A percentile compares a stretch with the other conserved stretches of the same genome.
Evolutionary conservation across 2,329 filamentous ascomycete species (phyloP).

Genomic region (Alternaria burnsii): DNA sequence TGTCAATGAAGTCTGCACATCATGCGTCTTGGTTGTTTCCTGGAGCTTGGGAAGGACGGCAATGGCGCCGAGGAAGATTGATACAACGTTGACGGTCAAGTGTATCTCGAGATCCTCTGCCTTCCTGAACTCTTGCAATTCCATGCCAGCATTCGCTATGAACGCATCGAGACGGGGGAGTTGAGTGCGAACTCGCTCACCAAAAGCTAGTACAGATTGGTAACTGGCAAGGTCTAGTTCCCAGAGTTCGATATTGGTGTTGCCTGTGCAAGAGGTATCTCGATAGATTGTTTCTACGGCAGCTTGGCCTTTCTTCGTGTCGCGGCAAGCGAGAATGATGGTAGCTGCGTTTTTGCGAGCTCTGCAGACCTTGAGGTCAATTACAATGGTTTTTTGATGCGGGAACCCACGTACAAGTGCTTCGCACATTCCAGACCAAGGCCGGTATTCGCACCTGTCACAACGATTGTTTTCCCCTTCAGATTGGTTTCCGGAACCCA

Average conservation of each 20-base stretch:
- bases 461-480: conserved; percentile 11
- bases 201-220: conserved; percentile 6
- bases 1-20: conserved; percentile 9
- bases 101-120: conserved; percentile 37
- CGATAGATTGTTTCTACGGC: conserved; percentile 1
- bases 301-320: conserved; percentile 11
- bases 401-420: conserved; percentile 10
- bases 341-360: not conserved
- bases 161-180: conserved; percentile 21
- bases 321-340: conserved; percentile 13
- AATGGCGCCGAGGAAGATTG: conserved; percentile 31
- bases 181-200: conserved; percentile 7
- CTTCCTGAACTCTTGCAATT: conserved; percentile 8
- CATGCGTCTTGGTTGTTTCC: conserved; percentile 6
- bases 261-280: not conserved
- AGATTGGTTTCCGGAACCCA: conserved; percentile 11
- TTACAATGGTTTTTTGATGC: not conserved
- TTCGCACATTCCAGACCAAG: conserved; percentile 19
- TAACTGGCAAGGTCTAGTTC: conserved; percentile 12
- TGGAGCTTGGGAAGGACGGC: conserved; percentile 26
- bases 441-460: conserved; percentile 21
- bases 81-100: conserved; percentile 37
- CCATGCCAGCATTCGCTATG: conserved; percentile 23
- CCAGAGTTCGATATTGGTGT: conserved; percentile 9
- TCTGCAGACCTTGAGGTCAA: not conserved